Conservation (phyloP, 345 rosid genomes). For the Syzygium jambos region DNA sequence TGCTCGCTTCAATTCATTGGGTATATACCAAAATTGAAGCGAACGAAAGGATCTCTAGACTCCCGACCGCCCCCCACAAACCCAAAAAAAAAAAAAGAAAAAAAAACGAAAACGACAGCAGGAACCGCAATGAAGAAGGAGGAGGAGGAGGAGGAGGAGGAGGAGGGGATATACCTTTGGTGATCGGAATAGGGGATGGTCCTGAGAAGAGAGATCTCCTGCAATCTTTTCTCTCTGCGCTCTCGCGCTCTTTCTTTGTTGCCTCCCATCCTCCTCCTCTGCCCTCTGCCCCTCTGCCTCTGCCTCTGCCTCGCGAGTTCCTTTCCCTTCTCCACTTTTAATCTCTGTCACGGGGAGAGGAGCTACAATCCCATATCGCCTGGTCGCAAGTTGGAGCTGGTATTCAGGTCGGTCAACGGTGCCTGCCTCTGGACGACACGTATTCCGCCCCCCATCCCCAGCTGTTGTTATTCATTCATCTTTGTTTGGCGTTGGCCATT, state of each 20-base stretch:
- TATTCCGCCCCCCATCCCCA: not conserved
- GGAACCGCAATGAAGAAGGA: not conserved
- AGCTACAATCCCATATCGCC: not conserved
- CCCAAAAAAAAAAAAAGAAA: too few relatives aligned
- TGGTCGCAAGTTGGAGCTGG: not conserved
- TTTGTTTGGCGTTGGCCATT: not conserved
- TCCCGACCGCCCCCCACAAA: not conserved
- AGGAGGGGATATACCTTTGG: slow-evolving; percentile 38
- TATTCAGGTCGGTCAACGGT: not conserved
- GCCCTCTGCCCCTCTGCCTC: not conserved
- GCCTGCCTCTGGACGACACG: not conserved
- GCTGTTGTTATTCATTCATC: not conserved
- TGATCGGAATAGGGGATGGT: slow-evolving; percentile 93
- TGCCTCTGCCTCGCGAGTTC: not conserved
- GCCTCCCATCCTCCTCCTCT: slow-evolving; percentile 9
- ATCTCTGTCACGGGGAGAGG: not conserved
- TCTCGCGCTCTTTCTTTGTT: slow-evolving; percentile 52
- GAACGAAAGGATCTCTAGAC: not conserved
- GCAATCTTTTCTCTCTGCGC: slow-evolving; percentile 70
- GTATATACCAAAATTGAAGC: not conserved
- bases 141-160: not conserved
- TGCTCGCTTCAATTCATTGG: not conserved
- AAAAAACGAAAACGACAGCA: not conserved
- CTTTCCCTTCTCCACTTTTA: not conserved
- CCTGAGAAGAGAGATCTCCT: slow-evolving; percentile 76